phyloP scores from a whole-genome alignment of 177 flowering plant species.

The Vitis hybrid region DNA sequence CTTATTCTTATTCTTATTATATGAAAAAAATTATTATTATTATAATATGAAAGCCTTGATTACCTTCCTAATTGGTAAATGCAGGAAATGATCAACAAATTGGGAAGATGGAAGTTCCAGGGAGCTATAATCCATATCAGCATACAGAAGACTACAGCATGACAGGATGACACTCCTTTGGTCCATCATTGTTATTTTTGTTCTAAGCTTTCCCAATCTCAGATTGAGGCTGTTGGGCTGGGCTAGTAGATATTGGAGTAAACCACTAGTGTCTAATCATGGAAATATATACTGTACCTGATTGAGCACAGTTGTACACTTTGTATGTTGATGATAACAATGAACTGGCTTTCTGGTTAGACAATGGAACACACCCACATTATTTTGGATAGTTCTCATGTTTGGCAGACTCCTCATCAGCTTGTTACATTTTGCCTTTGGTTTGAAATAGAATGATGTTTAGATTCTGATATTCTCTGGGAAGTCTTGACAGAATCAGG shows the following conservation, averaged over 20 bases:
- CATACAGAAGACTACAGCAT: slow-evolving; percentile 60
- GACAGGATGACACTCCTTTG: slow-evolving; percentile 37
- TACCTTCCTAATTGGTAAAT: slow-evolving; percentile 14
- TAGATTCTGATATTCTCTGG: too few relatives aligned
- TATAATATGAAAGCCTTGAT: not conserved
- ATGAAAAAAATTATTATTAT: too few relatives aligned
- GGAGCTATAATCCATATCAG: slow-evolving; percentile 46
- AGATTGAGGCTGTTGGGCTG: slow-evolving; percentile 1
- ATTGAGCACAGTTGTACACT: not conserved
- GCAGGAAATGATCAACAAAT: slow-evolving; percentile 70
- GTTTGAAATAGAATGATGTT: too few relatives aligned
- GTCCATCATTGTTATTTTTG: not conserved
- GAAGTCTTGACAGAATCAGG: too few relatives aligned
- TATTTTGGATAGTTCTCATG: too few relatives aligned
- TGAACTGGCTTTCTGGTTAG: too few relatives aligned
- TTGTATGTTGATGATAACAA: too few relatives aligned
- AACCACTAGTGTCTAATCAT: not conserved
- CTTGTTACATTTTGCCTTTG: too few relatives aligned
- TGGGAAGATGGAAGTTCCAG: slow-evolving; percentile 67
- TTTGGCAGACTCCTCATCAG: too few relatives aligned
- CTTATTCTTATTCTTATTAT: too few relatives aligned
- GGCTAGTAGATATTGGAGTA: not conserved
- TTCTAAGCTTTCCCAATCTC: not conserved
- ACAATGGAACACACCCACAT: too few relatives aligned
- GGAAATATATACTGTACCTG: not conserved